Conservation (phyloP, 768 basidiomycete genomes). For the Termitomyces sp. region DNA sequence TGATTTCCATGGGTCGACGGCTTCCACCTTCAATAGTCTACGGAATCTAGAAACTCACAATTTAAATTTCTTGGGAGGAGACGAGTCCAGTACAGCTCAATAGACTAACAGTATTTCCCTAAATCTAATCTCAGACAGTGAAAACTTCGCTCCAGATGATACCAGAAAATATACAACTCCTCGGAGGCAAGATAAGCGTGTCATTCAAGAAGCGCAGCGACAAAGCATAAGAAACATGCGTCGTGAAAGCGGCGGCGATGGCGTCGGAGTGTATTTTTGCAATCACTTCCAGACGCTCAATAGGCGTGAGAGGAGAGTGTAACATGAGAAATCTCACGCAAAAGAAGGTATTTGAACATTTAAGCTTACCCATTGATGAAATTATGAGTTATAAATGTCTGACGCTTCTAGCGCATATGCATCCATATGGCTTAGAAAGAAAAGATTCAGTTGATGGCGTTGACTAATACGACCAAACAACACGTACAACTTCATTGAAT, state of each 20-base stretch:
- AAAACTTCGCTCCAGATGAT: background rate
- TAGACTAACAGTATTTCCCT: background rate
- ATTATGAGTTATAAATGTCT: background rate
- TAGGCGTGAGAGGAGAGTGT: background rate
- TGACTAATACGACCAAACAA: slow-evolving; percentile 9
- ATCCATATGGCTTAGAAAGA: no score
- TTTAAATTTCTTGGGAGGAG: background rate
- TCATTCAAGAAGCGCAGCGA: background rate
- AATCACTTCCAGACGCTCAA: background rate
- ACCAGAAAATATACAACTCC: background rate
- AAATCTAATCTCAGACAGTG: background rate
- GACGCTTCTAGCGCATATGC: no score
- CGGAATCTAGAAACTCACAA: background rate
- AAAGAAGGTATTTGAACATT: background rate
- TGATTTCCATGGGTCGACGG: background rate
- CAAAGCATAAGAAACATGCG: slow-evolving; percentile 5
- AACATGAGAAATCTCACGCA: background rate
- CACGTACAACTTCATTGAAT: slow-evolving; percentile 4
- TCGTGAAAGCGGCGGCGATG: slow-evolving; percentile 1
- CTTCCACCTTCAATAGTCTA: background rate
- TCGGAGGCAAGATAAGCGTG: background rate
- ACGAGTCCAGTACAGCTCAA: background rate
- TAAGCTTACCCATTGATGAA: no score
- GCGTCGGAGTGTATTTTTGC: slow-evolving; percentile 1
- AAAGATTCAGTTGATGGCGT: no score